Percentiles rank a stretch among this genome's conserved stretches.
phyloP scores from a whole-genome alignment of 441 rosid species.

The Pelargonium hybrid region DNA sequence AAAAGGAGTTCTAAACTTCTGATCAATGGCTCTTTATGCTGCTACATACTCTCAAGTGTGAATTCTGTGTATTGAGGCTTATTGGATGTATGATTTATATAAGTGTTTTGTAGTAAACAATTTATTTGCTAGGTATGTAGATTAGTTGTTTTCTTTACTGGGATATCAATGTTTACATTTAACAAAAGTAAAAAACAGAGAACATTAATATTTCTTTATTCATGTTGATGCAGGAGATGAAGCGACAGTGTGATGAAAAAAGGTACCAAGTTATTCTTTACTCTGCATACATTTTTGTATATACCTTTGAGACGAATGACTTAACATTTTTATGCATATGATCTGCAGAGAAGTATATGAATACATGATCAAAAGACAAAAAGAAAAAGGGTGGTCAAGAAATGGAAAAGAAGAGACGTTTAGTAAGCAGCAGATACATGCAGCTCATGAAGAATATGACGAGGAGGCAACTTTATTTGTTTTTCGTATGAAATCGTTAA shows the following conservation, averaged over 20 bases:
- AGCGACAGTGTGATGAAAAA: slow-evolving; percentile 61
- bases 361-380: slow-evolving; percentile 33
- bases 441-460: slow-evolving; percentile 55
- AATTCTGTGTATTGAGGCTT: no score
- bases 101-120: neutral
- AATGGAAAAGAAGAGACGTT: slow-evolving; percentile 50
- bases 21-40: neutral
- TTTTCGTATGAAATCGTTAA: slow-evolving; percentile 58
- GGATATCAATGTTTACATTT: neutral
- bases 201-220: slow-evolving; percentile 7
- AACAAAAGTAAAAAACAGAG: neutral
- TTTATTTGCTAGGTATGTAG: neutral
- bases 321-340: slow-evolving; percentile 16
- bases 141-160: neutral
- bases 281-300: neutral
- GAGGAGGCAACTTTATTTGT: slow-evolving; percentile 55
- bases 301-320: slow-evolving; percentile 15
- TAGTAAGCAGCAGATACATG: slow-evolving; percentile 44
- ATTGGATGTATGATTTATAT: neutral
- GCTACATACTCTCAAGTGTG: neutral
- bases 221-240: slow-evolving; percentile 51
- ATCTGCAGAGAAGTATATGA: slow-evolving; percentile 43
- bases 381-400: slow-evolving; percentile 51
- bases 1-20: neutral
- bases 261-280: slow-evolving; percentile 30